These are phyloP conservation scores for Holtermanniella nyarrowii DNA, from an alignment of 768 basidiomycete species.

Conservation along the genomic window DNA sequence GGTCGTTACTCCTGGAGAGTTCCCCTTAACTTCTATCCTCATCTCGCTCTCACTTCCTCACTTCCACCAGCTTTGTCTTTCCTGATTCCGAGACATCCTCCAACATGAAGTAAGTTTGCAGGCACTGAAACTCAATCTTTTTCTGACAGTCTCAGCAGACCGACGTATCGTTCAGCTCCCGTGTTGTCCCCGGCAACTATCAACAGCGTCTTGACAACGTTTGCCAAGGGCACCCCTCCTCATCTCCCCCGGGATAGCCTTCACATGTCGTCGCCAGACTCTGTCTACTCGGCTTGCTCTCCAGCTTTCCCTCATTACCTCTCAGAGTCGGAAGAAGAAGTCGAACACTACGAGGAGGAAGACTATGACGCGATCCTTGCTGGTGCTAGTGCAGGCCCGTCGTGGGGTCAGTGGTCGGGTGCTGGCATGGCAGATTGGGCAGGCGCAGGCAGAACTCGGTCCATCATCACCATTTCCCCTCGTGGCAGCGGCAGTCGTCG, in stretches of 20 bases:
- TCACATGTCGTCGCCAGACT: slow-evolving; percentile 23
- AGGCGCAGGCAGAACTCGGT: slow-evolving; percentile 7
- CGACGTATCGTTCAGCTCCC: slow-evolving; percentile 3
- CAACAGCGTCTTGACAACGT: slow-evolving; percentile 6
- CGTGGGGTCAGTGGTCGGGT: slow-evolving; percentile 19
- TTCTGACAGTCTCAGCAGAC: no score
- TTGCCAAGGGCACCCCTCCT: slow-evolving; percentile 4
- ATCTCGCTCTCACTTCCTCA: no score
- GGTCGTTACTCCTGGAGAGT: no score
- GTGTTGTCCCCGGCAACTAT: slow-evolving; percentile 12
- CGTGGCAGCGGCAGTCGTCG: no score
- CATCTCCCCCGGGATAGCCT: background rate
- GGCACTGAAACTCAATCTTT: no score
- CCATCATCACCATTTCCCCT: slow-evolving; percentile 32
- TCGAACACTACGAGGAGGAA: slow-evolving; percentile 23
- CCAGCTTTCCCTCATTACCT: slow-evolving; percentile 19
- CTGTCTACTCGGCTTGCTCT: slow-evolving; percentile 23
- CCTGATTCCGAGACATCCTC: no score
- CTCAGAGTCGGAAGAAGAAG: slow-evolving; percentile 2
- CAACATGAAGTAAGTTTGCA: no score
- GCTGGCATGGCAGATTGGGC: background rate
- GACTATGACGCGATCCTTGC: slow-evolving; percentile 21
- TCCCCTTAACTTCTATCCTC: no score
- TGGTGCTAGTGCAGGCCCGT: background rate
- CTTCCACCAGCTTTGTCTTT: no score